Percentiles rank a stretch among this genome's conserved stretches.
Conservation (phyloP, 192 early-diverging fungal genomes). For the Mortierella claussenii region DNA sequence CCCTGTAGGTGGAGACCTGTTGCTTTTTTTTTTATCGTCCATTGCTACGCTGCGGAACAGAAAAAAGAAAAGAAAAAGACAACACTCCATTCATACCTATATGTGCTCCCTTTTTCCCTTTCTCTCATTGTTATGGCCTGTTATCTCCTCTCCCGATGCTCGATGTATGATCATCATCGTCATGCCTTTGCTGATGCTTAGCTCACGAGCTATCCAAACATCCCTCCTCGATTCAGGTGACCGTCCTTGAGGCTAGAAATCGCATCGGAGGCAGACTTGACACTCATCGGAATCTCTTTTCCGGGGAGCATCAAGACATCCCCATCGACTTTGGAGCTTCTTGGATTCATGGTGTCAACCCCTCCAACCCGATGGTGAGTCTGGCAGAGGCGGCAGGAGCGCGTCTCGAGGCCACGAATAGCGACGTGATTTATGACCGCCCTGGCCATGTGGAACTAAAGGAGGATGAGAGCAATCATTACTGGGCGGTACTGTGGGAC, state of each 20-base stretch:
- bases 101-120: not conserved
- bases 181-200: constrained; percentile 23
- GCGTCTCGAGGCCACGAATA: constrained; percentile 39
- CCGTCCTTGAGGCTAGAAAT: constrained; percentile 46
- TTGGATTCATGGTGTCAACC: constrained; percentile 53
- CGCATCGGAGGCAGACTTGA: constrained; percentile 48
- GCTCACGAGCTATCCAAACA: constrained; percentile 54
- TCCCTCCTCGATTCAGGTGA: constrained; percentile 49
- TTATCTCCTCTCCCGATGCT: not conserved
- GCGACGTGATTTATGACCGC: constrained; percentile 29
- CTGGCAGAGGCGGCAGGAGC: constrained; percentile 31
- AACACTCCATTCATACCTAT: constrained; percentile 1
- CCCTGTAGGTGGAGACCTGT: not conserved
- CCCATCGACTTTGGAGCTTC: constrained; percentile 55
- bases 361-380: constrained; percentile 40
- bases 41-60: too few relatives aligned
- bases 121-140: not conserved
- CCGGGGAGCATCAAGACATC: constrained; percentile 24
- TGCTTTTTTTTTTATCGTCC: not conserved
- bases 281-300: constrained; percentile 37
- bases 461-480: constrained; percentile 43
- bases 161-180: too few relatives aligned
- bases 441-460: constrained; percentile 17
- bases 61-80: too few relatives aligned
- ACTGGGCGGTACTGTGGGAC: constrained; percentile 48